Conservation (phyloP, 305 asterid species). For the Fraxinus nigra region DNA sequence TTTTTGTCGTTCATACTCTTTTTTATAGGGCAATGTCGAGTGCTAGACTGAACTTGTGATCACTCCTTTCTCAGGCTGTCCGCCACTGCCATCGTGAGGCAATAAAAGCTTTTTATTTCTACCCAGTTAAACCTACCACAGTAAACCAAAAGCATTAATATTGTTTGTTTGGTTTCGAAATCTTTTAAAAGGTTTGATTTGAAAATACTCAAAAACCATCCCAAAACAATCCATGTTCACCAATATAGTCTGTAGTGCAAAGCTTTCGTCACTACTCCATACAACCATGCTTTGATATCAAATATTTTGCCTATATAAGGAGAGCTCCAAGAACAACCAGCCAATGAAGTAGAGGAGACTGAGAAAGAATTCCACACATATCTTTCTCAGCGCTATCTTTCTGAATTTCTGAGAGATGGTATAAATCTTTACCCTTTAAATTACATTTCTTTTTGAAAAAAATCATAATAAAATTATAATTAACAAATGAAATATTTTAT, state of each 20-base stretch:
- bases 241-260: not conserved
- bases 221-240: not conserved
- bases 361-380: not conserved
- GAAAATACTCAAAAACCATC: not conserved
- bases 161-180: not conserved
- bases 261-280: not conserved
- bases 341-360: not conserved
- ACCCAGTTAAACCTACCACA: too few relatives aligned
- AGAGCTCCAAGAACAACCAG: not conserved
- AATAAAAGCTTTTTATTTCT: too few relatives aligned
- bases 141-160: too few relatives aligned
- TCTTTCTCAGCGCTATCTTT: not conserved
- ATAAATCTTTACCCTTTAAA: not conserved
- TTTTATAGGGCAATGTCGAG: not conserved
- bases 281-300: not conserved
- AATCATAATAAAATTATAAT: not conserved
- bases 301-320: conserved; percentile 5
- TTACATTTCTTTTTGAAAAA: not conserved
- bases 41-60: not conserved
- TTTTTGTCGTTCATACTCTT: not conserved
- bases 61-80: not conserved
- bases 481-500: not conserved
- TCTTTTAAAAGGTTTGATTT: not conserved
- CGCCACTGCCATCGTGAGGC: not conserved
- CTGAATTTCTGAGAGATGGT: conserved; percentile 7